Percentiles rank a stretch among this genome's conserved stretches.
Conservation (phyloP, 2,329 filamentous ascomycete species). For the Fusarium papillatum region DNA sequence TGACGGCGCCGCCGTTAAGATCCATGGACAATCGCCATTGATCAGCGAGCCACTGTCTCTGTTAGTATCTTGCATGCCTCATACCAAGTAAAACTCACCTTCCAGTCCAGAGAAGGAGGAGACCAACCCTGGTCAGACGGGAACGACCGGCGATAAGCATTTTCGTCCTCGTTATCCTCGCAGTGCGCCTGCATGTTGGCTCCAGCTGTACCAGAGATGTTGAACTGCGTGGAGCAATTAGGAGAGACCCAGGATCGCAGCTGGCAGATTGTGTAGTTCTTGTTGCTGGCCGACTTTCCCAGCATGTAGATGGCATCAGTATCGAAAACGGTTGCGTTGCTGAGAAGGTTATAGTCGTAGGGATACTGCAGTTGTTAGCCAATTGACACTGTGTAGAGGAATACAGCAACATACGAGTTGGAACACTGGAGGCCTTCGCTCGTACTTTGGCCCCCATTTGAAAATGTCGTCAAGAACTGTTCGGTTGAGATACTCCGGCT, state of each 20-base stretch:
- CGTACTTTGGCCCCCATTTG: constrained; percentile 69
- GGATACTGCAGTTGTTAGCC: constrained; percentile 60
- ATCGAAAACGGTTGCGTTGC: constrained; percentile 62
- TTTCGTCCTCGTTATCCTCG: constrained; percentile 64
- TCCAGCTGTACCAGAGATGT: constrained; percentile 68
- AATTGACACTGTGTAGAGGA: constrained; percentile 4
- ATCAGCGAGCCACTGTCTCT: constrained; percentile 58
- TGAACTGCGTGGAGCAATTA: constrained; percentile 75
- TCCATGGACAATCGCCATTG: constrained; percentile 69
- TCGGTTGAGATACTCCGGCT: constrained; percentile 60
- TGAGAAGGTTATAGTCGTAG: constrained; percentile 74
- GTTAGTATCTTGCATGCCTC: constrained; percentile 6
- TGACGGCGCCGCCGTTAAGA: constrained; percentile 66
- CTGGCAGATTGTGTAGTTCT: constrained; percentile 76
- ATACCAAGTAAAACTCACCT: constrained; percentile 36
- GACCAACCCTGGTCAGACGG: constrained; percentile 47
- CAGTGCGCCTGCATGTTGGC: constrained; percentile 73
- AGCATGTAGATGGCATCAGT: constrained; percentile 75
- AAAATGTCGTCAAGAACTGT: constrained; percentile 80
- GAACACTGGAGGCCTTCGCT: constrained; percentile 67
- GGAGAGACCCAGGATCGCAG: constrained; percentile 74
- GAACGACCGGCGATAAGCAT: constrained; percentile 67
- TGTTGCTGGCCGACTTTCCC: constrained; percentile 57
- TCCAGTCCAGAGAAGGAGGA: constrained; percentile 63
- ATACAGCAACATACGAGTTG: constrained; percentile 52